Base-by-base conservation (phyloP, 2,329 filamentous ascomycete species). In the Aspergillus sp. region DNA sequence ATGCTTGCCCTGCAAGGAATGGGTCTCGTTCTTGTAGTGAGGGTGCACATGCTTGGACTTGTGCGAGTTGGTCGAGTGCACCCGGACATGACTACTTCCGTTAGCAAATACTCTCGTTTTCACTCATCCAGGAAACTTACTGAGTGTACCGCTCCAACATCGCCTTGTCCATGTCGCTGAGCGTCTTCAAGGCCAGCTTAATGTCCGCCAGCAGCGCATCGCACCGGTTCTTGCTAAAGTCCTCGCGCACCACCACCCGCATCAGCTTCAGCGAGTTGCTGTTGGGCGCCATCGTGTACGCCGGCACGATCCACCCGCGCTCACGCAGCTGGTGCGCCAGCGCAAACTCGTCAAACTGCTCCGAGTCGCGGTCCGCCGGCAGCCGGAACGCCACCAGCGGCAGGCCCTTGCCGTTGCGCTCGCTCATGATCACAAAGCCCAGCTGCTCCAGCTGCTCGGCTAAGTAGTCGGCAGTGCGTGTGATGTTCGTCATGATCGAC, bases 261-360 rank as follows among this genome's bases (percentile, higher is more conserved):
- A 97, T 87, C 85, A 98, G 89, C 84, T 97, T 96, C 72, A 97
- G 83, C 65, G 87, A 82, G 58, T 91, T 82, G 17, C 91, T 92
- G 74, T 96, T 84, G 17, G 93, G 93, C 0, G 94, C 94, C 94
- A 97, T 97, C 41, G 93, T 98, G 79, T 98, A 98, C 0, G 94
- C 94, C 0, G 94, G 94, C 0, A 97, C 91, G 30, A 97, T 90
- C 94, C 94, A 98, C 47, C 91, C 91, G 36, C 92, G 87, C 65
- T 91, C 88, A 55, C 94, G 89, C 25, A 97, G 85, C 76, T 92
- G 90, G 73, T 96, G 92, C 1, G 94, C 93, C 43, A 92, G 79
- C 0, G 89, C 84, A 63, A 92, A 93, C 76, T 93, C 90, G 70
- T 92, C 89, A 69, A 86, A 92, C 55, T 82, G 77, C 25, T 36